A percentile compares a stretch with the other conserved stretches of the same genome.
Conservation (phyloP, 2,329 filamentous ascomycete species). For the Leptographium flavum region DNA sequence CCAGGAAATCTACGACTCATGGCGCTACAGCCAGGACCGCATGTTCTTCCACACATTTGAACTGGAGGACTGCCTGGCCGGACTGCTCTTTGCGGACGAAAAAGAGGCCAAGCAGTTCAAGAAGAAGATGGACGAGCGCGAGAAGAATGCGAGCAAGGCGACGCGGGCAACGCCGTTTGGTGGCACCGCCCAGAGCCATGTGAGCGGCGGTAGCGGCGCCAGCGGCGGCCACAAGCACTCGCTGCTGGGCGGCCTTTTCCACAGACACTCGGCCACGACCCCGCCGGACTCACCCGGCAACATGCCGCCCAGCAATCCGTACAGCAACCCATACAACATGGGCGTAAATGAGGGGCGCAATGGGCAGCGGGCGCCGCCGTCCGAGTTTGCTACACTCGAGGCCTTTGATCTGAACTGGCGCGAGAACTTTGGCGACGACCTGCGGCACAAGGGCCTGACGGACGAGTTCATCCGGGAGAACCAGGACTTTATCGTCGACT, state of each 20-base stretch:
- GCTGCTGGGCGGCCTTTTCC: conserved; percentile 47
- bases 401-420: conserved; percentile 52
- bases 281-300: conserved; percentile 41
- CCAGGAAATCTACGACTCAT: conserved; percentile 93
- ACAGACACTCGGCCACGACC: conserved; percentile 39
- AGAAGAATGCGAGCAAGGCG: conserved; percentile 86
- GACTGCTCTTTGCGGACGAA: conserved; percentile 85
- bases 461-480: conserved; percentile 55
- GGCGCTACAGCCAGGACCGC: conserved; percentile 90
- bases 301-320: too few species aligned
- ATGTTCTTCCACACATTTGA: conserved; percentile 98
- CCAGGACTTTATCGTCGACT: conserved; percentile 54
- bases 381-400: conserved; percentile 48
- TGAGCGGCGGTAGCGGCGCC: conserved; percentile 16
- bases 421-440: conserved; percentile 50
- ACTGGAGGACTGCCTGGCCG: conserved; percentile 80
- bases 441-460: conserved; percentile 46
- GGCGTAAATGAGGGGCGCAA: conserved; percentile 20
- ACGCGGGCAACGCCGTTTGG: conserved; percentile 68
- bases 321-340: conserved; percentile 18
- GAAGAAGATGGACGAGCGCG: conserved; percentile 92
- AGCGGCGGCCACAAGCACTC: conserved; percentile 26
- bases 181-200: conserved; percentile 19
- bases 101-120: conserved; percentile 95
- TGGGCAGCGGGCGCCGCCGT: conserved; percentile 18